phyloP scores from a whole-genome alignment of 257 asterid genomes.

The Solanum verrucosum region DNA sequence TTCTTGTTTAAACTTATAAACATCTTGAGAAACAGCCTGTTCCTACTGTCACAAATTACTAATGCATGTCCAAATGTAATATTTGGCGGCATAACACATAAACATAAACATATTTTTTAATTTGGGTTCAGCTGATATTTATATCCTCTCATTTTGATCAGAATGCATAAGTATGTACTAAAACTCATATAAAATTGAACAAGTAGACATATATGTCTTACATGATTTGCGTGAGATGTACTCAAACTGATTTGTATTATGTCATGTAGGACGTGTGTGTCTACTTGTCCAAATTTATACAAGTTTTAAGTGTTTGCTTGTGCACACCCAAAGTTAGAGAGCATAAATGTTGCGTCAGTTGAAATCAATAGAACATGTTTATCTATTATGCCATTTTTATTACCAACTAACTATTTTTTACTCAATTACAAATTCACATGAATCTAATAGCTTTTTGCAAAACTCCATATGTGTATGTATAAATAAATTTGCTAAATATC shows the following conservation, averaged over 20 bases:
- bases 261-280: too few relatives aligned
- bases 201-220: too few relatives aligned
- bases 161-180: rapidly evolving
- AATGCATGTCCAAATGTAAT: neutral
- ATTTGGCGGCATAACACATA: neutral
- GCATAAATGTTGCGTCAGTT: too few relatives aligned
- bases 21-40: neutral
- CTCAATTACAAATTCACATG: neutral
- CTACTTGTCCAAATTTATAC: too few relatives aligned
- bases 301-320: too few relatives aligned
- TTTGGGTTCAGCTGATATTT: rapidly evolving
- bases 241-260: neutral
- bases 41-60: neutral
- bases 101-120: too few relatives aligned
- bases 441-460: neutral
- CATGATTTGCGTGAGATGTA: too few relatives aligned
- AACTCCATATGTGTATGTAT: neutral
- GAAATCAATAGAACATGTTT: too few relatives aligned
- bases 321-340: too few relatives aligned
- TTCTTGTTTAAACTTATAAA: neutral
- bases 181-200: too few relatives aligned
- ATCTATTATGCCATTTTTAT: neutral
- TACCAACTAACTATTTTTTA: neutral
- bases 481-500: neutral
- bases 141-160: neutral